Evolutionary conservation across 805 yeast genomes (phyloP).

Genomic region (Priceomyces haplophilus): DNA sequence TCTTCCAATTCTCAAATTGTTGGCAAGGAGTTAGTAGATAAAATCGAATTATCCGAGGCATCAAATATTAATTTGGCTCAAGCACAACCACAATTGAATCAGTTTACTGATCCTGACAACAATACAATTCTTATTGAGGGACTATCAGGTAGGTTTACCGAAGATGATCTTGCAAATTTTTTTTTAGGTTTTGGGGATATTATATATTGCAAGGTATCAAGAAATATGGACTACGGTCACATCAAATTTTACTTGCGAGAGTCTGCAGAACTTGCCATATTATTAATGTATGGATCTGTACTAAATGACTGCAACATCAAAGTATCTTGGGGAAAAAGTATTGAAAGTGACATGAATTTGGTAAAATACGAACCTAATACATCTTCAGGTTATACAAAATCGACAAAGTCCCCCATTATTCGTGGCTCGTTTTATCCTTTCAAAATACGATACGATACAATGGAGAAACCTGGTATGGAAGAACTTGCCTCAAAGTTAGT

Average conservation of each 20-base stretch:
- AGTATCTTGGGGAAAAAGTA: slow-evolving; percentile 31
- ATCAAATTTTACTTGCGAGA: slow-evolving; percentile 28
- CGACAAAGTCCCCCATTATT: slow-evolving; percentile 16
- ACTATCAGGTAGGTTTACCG: slow-evolving; percentile 54
- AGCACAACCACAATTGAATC: slow-evolving; percentile 54
- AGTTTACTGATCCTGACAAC: slow-evolving; percentile 76
- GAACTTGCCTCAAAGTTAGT: slow-evolving; percentile 9
- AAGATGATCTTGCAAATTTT: slow-evolving; percentile 56
- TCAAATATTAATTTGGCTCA: slow-evolving; percentile 30
- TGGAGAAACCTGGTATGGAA: slow-evolving; percentile 9
- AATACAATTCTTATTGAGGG: slow-evolving; percentile 75
- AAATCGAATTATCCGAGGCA: slow-evolving; percentile 12
- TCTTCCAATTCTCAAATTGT: slow-evolving; percentile 12
- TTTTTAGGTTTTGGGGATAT: slow-evolving; percentile 64
- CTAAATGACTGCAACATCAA: slow-evolving; percentile 27
- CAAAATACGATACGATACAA: slow-evolving; percentile 19
- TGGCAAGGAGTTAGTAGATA: slow-evolving; percentile 2
- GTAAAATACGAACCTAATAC: slow-evolving; percentile 6
- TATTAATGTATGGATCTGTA: slow-evolving; percentile 27
- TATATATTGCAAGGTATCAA: slow-evolving; percentile 20
- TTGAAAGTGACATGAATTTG: slow-evolving; percentile 9
- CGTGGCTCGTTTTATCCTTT: slow-evolving; percentile 15
- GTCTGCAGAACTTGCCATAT: slow-evolving; percentile 38
- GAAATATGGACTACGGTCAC: slow-evolving; percentile 19
- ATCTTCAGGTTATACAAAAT: slow-evolving; percentile 11